These are phyloP conservation scores for Kickxella alabastrina DNA, from an alignment of 192 early-diverging fungal genomes.

Conservation along the genomic window DNA sequence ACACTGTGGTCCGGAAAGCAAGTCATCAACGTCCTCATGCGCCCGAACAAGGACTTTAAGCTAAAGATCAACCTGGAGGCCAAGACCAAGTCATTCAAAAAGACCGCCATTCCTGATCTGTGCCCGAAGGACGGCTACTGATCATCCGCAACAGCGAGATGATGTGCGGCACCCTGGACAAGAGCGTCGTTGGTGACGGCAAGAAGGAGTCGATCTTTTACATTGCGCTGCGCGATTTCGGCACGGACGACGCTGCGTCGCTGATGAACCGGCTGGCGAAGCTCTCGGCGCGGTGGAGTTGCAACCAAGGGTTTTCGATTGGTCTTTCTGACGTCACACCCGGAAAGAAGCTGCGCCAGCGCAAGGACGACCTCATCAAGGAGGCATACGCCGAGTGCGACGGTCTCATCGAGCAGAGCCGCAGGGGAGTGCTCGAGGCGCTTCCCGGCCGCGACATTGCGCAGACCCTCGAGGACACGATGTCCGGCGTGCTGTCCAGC, in stretches of 20 bases:
- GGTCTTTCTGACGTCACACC: constrained; percentile 98
- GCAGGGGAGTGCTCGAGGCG: constrained; percentile 69
- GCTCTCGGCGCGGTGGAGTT: constrained; percentile 86
- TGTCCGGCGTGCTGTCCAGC: constrained; percentile 82
- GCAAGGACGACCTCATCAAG: constrained; percentile 77
- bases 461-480: constrained; percentile 79
- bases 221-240: constrained; percentile 88
- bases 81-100: constrained; percentile 72
- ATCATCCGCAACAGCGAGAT: constrained; percentile 93
- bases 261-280: constrained; percentile 96
- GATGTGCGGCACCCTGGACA: constrained; percentile 91
- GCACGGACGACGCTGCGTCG: constrained; percentile 75
- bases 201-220: constrained; percentile 95
- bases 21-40: constrained; percentile 82
- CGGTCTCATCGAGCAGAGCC: constrained; percentile 67
- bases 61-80: constrained; percentile 85
- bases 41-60: constrained; percentile 68
- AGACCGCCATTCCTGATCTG: constrained; percentile 61
- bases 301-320: constrained; percentile 95
- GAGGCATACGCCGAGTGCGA: constrained; percentile 84
- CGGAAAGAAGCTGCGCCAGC: constrained; percentile 64
- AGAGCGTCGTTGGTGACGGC: constrained; percentile 93
- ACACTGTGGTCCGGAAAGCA: constrained; percentile 97
- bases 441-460: constrained; percentile 84
- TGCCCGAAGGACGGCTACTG: constrained; percentile 89